These are phyloP conservation scores for Amborella trichopoda DNA, from an alignment of 164 flowering plant species.

Conservation along the genomic window DNA sequence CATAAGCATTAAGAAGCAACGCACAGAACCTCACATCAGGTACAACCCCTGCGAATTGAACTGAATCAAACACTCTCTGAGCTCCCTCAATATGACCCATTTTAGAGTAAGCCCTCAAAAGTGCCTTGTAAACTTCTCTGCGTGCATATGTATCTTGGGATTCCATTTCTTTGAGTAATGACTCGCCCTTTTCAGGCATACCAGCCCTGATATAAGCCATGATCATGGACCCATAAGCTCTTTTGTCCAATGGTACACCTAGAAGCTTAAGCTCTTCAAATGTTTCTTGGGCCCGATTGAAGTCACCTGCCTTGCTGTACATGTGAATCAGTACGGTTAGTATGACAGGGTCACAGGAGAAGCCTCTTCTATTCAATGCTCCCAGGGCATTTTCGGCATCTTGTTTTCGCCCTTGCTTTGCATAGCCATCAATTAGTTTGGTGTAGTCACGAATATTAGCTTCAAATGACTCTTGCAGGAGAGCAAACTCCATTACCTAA, in stretches of 20 bases:
- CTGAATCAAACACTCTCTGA: slow-evolving; percentile 65
- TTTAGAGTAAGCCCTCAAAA: slow-evolving; percentile 72
- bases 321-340: slow-evolving; percentile 66
- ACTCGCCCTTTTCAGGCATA: slow-evolving; percentile 44
- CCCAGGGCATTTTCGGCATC: slow-evolving; percentile 49
- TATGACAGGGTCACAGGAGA: slow-evolving; percentile 61
- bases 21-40: slow-evolving; percentile 68
- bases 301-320: slow-evolving; percentile 77
- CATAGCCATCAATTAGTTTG: slow-evolving; percentile 63
- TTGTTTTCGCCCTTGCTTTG: slow-evolving; percentile 38
- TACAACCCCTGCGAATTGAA: slow-evolving; percentile 59
- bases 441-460: slow-evolving; percentile 79
- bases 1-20: slow-evolving; percentile 79
- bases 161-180: slow-evolving; percentile 65
- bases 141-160: slow-evolving; percentile 46
- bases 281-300: slow-evolving; percentile 46
- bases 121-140: slow-evolving; percentile 81
- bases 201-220: slow-evolving; percentile 87
- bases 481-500: slow-evolving; percentile 61
- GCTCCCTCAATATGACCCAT: slow-evolving; percentile 57
- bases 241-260: slow-evolving; percentile 52
- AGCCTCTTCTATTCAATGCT: slow-evolving; percentile 57
- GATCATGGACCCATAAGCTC: slow-evolving; percentile 81
- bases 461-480: slow-evolving; percentile 72
- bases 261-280: slow-evolving; percentile 67